Conservation (phyloP, 2,329 filamentous ascomycete species). For the Arthrobotrys sphaeroides region DNA sequence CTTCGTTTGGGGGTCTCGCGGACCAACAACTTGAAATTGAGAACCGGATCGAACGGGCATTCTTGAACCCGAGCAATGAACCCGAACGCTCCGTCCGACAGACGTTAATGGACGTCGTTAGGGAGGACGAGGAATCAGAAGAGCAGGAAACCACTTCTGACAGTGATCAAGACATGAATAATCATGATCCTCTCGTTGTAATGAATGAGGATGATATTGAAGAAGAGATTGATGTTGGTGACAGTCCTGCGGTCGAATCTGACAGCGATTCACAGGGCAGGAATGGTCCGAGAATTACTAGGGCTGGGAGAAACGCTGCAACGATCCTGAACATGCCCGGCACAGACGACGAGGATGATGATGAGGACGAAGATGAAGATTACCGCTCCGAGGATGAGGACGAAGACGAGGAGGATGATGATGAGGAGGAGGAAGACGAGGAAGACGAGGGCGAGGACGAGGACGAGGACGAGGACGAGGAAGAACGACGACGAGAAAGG, state of each 20-base stretch:
- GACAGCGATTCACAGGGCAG: not conserved
- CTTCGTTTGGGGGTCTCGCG: conserved; percentile 69
- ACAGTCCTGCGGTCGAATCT: not conserved
- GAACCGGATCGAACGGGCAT: conserved; percentile 59
- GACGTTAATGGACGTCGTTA: conserved; percentile 55
- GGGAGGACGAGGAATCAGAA: conserved; percentile 32
- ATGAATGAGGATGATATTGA: conserved; percentile 53
- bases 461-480: conserved; percentile 52
- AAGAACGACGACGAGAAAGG: conserved; percentile 40
- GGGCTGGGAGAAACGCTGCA: conserved; percentile 26
- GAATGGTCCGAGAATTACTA: not conserved
- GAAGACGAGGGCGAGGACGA: conserved; percentile 60
- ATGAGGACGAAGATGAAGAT: conserved; percentile 48
- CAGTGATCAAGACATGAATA: conserved; percentile 55
- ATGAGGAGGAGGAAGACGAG: conserved; percentile 58
- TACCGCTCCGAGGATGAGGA: conserved; percentile 57
- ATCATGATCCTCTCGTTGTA: conserved; percentile 56
- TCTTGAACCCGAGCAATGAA: conserved; percentile 57
- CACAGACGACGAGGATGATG: conserved; percentile 23
- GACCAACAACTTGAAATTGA: conserved; percentile 63
- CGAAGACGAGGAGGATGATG: conserved; percentile 45
- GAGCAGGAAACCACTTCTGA: conserved; percentile 28
- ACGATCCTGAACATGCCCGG: conserved; percentile 38
- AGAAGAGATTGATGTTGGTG: conserved; percentile 40
- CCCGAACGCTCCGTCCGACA: conserved; percentile 46